Evolutionary conservation across 2,329 filamentous ascomycete species (phyloP).

Genomic region (Tolypocladium paradoxum): DNA sequence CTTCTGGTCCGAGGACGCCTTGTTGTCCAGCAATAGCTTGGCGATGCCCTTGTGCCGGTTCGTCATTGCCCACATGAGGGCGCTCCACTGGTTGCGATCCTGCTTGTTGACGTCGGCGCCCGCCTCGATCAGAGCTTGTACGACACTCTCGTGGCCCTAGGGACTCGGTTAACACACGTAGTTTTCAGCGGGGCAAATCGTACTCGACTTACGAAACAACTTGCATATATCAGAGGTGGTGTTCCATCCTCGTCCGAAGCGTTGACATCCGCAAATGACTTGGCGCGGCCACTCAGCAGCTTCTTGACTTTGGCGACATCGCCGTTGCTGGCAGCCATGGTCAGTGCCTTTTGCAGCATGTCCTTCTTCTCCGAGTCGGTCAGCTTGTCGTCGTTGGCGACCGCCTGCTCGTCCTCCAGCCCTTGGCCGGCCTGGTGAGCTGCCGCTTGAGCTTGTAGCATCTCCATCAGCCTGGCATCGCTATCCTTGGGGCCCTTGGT

Average conservation of each 20-base stretch:
- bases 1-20: slow-evolving; percentile 90
- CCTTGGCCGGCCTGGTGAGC: slow-evolving; percentile 65
- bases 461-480: slow-evolving; percentile 83
- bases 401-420: slow-evolving; percentile 68
- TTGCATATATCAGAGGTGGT: slow-evolving; percentile 92
- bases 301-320: slow-evolving; percentile 72
- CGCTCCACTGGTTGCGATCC: slow-evolving; percentile 94
- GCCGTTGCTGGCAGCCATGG: slow-evolving; percentile 94
- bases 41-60: slow-evolving; percentile 95
- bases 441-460: slow-evolving; percentile 86
- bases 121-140: slow-evolving; percentile 70
- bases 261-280: slow-evolving; percentile 72
- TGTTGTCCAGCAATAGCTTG: slow-evolving; percentile 83
- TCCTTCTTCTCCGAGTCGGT: slow-evolving; percentile 67
- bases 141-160: slow-evolving; percentile 80
- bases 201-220: slow-evolving; percentile 69
- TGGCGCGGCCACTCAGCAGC: slow-evolving; percentile 64
- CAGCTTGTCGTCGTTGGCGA: slow-evolving; percentile 64
- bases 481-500: slow-evolving; percentile 56
- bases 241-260: slow-evolving; percentile 88
- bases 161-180: slow-evolving; percentile 1
- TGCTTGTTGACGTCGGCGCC: slow-evolving; percentile 86
- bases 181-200: slow-evolving; percentile 1
- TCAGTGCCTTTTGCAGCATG: slow-evolving; percentile 75
- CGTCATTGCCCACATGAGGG: slow-evolving; percentile 99